These are phyloP conservation scores for Quercus ilex DNA, from an alignment of 306 rosid genomes.

Conservation along the genomic window DNA sequence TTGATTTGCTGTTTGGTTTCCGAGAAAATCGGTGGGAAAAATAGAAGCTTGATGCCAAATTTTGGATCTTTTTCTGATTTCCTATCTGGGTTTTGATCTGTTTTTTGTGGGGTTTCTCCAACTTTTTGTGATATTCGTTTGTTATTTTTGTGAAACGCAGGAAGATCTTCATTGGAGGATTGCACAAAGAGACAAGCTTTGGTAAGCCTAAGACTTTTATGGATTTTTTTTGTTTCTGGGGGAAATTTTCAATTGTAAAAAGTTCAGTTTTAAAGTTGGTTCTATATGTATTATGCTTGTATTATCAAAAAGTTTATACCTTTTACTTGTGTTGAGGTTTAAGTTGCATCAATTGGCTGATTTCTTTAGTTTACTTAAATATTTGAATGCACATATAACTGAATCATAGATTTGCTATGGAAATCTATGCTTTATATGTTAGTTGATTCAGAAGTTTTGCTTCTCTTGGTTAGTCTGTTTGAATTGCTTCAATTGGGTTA, in stretches of 20 bases:
- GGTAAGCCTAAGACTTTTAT: constrained; percentile 28
- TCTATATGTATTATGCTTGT: too few species aligned
- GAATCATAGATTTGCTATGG: too few species aligned
- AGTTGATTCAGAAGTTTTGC: neutral
- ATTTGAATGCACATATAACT: too few species aligned
- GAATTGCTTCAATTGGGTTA: neutral
- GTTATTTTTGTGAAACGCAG: constrained; percentile 25
- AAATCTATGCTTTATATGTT: neutral
- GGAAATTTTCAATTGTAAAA: neutral
- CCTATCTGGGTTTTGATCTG: neutral
- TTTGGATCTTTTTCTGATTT: neutral
- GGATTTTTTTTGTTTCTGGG: too few species aligned
- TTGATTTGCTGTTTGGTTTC: neutral
- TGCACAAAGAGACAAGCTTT: constrained; percentile 56
- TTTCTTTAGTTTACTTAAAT: neutral
- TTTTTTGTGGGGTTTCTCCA: neutral
- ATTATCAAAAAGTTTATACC: neutral
- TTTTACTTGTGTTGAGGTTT: neutral
- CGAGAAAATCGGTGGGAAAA: neutral
- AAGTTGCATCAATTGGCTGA: neutral
- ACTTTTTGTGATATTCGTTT: neutral
- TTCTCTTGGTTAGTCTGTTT: neutral
- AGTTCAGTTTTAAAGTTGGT: too few species aligned
- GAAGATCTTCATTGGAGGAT: constrained; percentile 66
- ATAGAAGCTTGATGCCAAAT: neutral